Evolutionary conservation across 1,284 basidiomycete genomes (phyloP).

Genomic region (Paramarasmius palmivorus): DNA sequence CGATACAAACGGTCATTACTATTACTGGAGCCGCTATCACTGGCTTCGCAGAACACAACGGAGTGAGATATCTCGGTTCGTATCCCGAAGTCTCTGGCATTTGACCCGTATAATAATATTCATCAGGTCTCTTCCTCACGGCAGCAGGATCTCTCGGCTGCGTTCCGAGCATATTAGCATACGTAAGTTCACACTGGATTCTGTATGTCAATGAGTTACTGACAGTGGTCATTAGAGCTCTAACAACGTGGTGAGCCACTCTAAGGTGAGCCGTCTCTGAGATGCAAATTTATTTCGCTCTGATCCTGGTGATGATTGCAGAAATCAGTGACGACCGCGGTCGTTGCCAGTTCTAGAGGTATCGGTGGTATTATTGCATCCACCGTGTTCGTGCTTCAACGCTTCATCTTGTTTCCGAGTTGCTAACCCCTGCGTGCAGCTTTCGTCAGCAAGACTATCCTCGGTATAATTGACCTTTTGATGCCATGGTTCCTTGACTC

Average conservation of each 20-base stretch:
- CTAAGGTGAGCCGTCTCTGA: not conserved
- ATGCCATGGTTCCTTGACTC: not conserved
- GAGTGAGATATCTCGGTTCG: conserved; percentile 12
- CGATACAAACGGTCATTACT: conserved; percentile 11
- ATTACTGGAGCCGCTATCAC: conserved; percentile 9
- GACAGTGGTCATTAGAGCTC: not conserved
- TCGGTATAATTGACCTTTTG: conserved; percentile 6
- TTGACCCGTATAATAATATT: not conserved
- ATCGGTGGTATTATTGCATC: not conserved
- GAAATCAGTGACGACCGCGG: conserved; percentile 1
- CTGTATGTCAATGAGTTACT: not conserved
- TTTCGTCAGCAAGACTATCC: conserved; percentile 31
- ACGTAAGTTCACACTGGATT: not conserved
- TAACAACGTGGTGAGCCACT: not conserved
- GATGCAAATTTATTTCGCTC: not conserved
- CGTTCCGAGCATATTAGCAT: conserved; percentile 1
- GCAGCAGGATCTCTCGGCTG: not conserved
- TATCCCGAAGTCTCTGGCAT: no score
- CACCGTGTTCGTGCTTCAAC: not conserved
- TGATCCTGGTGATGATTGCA: not conserved
- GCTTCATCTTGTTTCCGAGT: not conserved
- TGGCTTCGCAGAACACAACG: conserved; percentile 2
- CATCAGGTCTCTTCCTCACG: not conserved
- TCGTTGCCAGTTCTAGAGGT: not conserved
- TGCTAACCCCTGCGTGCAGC: not conserved